These are phyloP conservation scores for Fusarium proliferatum DNA, from an alignment of 2,329 filamentous ascomycete species.

Conservation along the genomic window DNA sequence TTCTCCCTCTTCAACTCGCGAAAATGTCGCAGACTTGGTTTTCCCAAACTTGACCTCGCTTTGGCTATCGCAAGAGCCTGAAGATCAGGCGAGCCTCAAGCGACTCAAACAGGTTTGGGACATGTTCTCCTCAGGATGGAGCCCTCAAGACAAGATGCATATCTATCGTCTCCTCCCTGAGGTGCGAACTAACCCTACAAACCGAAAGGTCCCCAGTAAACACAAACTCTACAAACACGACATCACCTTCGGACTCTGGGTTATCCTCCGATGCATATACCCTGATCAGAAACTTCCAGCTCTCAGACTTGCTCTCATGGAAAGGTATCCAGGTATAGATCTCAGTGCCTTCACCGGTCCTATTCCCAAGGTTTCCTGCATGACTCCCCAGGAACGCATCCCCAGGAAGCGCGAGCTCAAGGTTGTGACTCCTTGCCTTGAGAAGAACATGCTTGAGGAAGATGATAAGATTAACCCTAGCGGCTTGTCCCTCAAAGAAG, in stretches of 20 bases:
- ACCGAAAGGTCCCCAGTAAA: not conserved
- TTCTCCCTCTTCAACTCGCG: not conserved
- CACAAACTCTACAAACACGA: slow-evolving; percentile 3
- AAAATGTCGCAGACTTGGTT: not conserved
- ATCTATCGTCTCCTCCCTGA: not conserved
- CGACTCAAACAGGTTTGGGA: slow-evolving; percentile 4
- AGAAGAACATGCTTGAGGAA: not conserved
- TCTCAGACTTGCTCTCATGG: not conserved
- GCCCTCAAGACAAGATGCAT: not conserved
- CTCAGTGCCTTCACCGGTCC: not conserved
- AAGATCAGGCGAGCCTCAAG: slow-evolving; percentile 11
- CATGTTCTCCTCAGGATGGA: not conserved
- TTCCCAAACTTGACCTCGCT: not conserved
- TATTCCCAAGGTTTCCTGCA: too few relatives aligned
- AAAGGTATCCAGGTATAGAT: slow-evolving; percentile 7
- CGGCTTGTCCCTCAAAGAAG: not conserved
- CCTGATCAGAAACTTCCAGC: not conserved
- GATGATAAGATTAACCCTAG: not conserved
- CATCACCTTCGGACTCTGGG: slow-evolving; percentile 15
- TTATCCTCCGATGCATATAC: slow-evolving; percentile 14
- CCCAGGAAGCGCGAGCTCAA: not conserved
- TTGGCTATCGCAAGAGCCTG: not conserved
- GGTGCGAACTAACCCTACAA: not conserved
- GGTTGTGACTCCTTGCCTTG: not conserved
- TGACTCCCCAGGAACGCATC: not conserved